Evolutionary conservation across 805 yeast genomes (phyloP), one percentile per base, ranked within the genome.

Genomic region (Lipomyces sp.): DNA sequence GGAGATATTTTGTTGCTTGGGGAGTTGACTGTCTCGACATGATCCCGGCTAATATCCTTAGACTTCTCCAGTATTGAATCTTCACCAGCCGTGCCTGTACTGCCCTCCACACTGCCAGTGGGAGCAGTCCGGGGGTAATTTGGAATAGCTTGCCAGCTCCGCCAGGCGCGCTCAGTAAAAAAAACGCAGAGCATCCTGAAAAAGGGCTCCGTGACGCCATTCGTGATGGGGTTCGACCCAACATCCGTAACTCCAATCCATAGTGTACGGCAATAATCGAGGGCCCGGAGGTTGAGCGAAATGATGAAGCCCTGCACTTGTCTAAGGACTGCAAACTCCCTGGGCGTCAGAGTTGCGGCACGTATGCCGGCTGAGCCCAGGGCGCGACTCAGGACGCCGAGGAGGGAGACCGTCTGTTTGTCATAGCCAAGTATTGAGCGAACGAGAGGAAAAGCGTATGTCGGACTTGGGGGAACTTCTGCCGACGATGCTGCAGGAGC

Each of bases 341-440:
- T 11, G 16, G 22, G 23, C 38, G n/a, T 24, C 45, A 26, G 29
- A 22, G 37, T 21, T 14, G 13, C 4, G 14, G 19, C 19, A 16
- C 6, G 31, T 28, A 29, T 23, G 16, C 31, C 37, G 39, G 24
- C 33, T 2, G n/a, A 16, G 1, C 8, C n/a, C 6, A 39, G 33
- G 10, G 21, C 8, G 33, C 24, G 18, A n/a, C 24, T 26, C n/a
- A 39, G 22, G n/a, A 19, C 23, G 21, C 32, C 18, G 23, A 39
- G 31, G 14, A 39, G 21, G 13, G 16, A 31, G 13, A 24, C 19
- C 13, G 33, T 26, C 8, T n/a, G 14, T 19, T 39, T 32, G 21
- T 39, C 42, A 28, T 39, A 39, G 22, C 42, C 42, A n/a, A 39
- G 24, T 21, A 26, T n/a, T n/a, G 42, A 22, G 35, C 45, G 43